Base-by-base conservation (phyloP, 2,329 filamentous ascomycete genomes). In the Dothideomycetes sp. region DNA sequence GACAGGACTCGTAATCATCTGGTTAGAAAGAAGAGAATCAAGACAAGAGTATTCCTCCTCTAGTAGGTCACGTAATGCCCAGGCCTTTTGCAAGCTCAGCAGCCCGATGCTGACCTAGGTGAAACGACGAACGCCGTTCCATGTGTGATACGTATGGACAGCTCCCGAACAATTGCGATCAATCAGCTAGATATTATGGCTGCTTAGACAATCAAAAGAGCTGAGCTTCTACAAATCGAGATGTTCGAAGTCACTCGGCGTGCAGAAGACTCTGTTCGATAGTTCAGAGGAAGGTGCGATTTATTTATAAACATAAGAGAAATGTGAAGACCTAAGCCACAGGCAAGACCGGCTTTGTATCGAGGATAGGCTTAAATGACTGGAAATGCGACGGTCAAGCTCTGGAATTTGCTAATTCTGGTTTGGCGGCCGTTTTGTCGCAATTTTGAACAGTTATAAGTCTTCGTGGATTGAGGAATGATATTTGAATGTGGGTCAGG, bases 11-110 rank as follows among this genome's bases (percentile, higher is more conserved):
- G 5, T 34, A n/a, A 34, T 34, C 17, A 19, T 34, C 33, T 34
- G 17, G 33, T 34, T 34, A 22, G 33, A 34, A 34, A 34, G 33
- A 34, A 34, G 33, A 19, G 33, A 34, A 34, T 11, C 8, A n/a
- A n/a, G n/a, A n/a, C n/a, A n/a, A 34, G 33, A 34, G 33, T 19
- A 22, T 22, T 18, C 33, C 33, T 34, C 33, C 16, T 19, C 22
- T 12, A n/a, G 32, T 34, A 34, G 32, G 16, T 34, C 16, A 34
- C 16, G 32, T 34, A 34, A 19, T 34, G 32, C 32, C 33, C 11
- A 34, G 33, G 33, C 33, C 17, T 34, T 34, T 34, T 12, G 10
- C 17, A 34, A 34, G 33, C 33, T 34, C 11, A 34, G 33, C 17
- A 34, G 17, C 17, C 31, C 33, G 17, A 34, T 34, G 33, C 33